Evolutionary conservation across 805 yeast genomes (phyloP), one percentile per base, ranked within the genome.

Genomic region (Teunomyces gatunensis): DNA sequence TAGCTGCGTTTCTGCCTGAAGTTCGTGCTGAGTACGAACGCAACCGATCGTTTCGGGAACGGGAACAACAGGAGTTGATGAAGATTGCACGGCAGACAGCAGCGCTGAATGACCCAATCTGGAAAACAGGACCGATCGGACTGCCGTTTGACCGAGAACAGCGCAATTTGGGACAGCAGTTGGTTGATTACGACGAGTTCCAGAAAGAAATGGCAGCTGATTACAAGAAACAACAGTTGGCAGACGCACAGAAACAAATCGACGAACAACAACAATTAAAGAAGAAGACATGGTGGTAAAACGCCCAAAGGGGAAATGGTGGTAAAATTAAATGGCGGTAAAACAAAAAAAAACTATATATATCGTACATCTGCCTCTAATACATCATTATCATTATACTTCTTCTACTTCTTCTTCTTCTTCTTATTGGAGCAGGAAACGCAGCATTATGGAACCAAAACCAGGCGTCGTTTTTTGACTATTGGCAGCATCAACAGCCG

Each of bases 1-100:
- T 90, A 35, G 80, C 83, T 0, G 67, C 77, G 44, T 75, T 90
- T 54, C 86, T 96, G 5, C 97, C 98, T 1, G 96, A 91, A 61
- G 71, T 90, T 39, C 75, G 89, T 53, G 83, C 82, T 17, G 85
- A 87, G 50, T 89, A 87, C 63, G 90, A 85, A 55, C 69, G 74
- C 46, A 84, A 85, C 57, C 76, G 72, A 54, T 81, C 71, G 6
- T 63, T 85, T 23, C 78, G 92, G 61, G 78, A 78, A 55, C 71
- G 74, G 48, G 95, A 87, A 62, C 92, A 87, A 59, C 76, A 77
- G 53, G 85, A 80, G 58, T 63, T 87, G 52, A 85, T 85, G 78
- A 79, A 79, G 52, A 81, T 85, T 21, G 91, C 81, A 0, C 71
- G 77, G 48, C 60, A 77, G 51, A 86, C 94, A 0, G 67, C 89